Evolutionary conservation across 192 early-diverging fungal genomes (phyloP), one percentile per base, ranked within the genome.

Genomic region (Dissophora globulifera): DNA sequence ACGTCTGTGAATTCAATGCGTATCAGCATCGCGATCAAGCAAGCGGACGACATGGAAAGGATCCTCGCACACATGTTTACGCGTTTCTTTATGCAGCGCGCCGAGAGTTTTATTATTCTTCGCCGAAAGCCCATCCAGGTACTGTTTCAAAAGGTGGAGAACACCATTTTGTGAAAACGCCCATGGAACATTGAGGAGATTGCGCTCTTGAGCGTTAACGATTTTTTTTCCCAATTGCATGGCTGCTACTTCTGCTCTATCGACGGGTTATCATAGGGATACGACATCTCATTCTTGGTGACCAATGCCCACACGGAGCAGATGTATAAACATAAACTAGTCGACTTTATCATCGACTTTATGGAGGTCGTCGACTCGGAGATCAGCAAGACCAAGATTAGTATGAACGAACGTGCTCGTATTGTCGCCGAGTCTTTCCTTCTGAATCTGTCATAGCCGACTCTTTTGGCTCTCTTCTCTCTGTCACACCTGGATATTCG

Each of bases 41-140:
- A 49, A 23, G 11, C 8, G 12, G 22, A 49, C 11, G 20, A 49
- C 11, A 6, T 49, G 22, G 47, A 49, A 23, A 17, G 3, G 3
- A 49, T 49, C 22, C 20, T 49, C 10, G 22, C 23, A 23, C 11
- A 49, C 47, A 49, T 49, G 47, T 49, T 9, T 23, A 49, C 47
- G 47, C 47, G 47, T 23, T 49, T 49, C 47, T 23, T 49, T 23
- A 49, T 49, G 47, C 47, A 49, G 26, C 47, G 47, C 47, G 47
- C 47, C 23, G 47, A 49, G 22, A 49, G 47, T 23, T 49, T 49
- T 23, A 49, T 49, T 4, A 49, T 49, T 49, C 47, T 49, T 23
- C 47, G 47, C 20, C n/a, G 22, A 23, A 23, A 49, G 11, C 47
- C 47, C 11, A 49, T 49, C 11, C 47, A n/a, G 6, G 47, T 49